These are phyloP conservation scores for Colletotrichum sp. DNA, from an alignment of 2,329 filamentous ascomycete genomes.

Conservation along the genomic window DNA sequence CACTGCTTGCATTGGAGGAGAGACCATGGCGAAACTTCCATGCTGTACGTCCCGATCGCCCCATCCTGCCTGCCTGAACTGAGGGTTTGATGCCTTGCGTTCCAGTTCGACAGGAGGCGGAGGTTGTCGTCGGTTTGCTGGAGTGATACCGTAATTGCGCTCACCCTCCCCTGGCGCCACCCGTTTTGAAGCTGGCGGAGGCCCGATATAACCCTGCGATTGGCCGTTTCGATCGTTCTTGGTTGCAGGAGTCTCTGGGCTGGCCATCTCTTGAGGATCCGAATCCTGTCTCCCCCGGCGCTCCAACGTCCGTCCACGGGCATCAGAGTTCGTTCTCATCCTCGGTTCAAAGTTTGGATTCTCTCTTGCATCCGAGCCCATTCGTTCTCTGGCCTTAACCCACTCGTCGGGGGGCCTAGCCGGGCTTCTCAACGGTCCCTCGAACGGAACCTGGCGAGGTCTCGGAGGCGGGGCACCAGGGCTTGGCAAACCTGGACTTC, in stretches of 20 bases:
- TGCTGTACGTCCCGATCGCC: slow-evolving; percentile 13
- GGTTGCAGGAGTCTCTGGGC: background rate
- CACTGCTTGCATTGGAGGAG: slow-evolving; percentile 4
- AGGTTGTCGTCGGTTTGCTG: slow-evolving; percentile 16
- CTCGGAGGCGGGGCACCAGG: background rate
- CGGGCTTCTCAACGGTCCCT: slow-evolving; percentile 1
- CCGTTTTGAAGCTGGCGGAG: background rate
- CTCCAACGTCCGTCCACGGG: background rate
- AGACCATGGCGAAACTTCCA: slow-evolving; percentile 5
- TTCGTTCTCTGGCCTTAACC: background rate
- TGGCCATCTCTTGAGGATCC: background rate
- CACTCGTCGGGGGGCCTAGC: background rate
- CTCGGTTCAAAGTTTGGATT: background rate
- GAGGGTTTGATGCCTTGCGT: slow-evolving; percentile 13
- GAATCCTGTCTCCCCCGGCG: background rate
- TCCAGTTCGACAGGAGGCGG: slow-evolving; percentile 14
- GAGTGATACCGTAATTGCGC: slow-evolving; percentile 19
- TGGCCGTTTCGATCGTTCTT: background rate
- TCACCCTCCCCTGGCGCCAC: slow-evolving; percentile 14
- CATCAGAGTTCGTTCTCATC: background rate
- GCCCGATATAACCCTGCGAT: slow-evolving; percentile 10
- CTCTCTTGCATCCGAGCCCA: background rate
- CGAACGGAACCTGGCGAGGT: slow-evolving; percentile 5
- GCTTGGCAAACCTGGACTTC: background rate
- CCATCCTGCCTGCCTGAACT: background rate